phyloP scores from a whole-genome alignment of 1,284 basidiomycete species.

The Mycosarcoma mackinlayi region DNA sequence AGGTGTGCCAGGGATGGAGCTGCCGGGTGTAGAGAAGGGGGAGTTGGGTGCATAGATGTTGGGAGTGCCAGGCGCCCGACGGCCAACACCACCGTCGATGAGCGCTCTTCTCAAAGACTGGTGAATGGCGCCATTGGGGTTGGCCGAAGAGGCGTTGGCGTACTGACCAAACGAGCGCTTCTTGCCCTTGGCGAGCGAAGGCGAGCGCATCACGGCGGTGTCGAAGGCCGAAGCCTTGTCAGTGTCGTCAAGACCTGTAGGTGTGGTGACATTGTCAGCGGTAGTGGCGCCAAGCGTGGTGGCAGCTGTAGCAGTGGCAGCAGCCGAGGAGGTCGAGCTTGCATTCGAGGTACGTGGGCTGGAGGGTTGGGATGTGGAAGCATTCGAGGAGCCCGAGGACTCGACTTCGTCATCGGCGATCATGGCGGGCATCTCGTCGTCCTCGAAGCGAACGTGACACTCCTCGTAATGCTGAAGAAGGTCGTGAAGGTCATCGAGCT shows the following conservation, averaged over 20 bases:
- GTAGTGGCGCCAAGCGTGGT: constrained; percentile 17
- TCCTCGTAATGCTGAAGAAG: constrained; percentile 68
- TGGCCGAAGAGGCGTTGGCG: constrained; percentile 33
- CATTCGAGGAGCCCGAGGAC: constrained; percentile 52
- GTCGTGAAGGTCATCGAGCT: constrained; percentile 66
- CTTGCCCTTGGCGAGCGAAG: constrained; percentile 58
- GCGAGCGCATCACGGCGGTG: constrained; percentile 60
- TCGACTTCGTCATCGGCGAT: constrained; percentile 61
- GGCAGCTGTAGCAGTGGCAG: constrained; percentile 22
- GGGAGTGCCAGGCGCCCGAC: constrained; percentile 47
- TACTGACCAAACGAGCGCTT: constrained; percentile 66
- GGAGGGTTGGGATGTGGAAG: constrained; percentile 56
- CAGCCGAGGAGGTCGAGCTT: constrained; percentile 22
- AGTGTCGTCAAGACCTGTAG: constrained; percentile 41
- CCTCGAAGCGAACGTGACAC: constrained; percentile 66
- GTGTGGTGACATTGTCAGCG: constrained; percentile 26
- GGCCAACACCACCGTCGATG: constrained; percentile 64
- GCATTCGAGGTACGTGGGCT: constrained; percentile 56
- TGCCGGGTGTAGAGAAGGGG: constrained; percentile 66
- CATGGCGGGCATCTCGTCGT: constrained; percentile 62
- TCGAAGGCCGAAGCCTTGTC: constrained; percentile 64
- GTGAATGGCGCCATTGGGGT: constrained; percentile 46
- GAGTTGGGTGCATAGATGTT: constrained; percentile 65
- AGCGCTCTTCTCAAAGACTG: constrained; percentile 65
- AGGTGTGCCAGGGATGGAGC: constrained; percentile 64